Percentiles rank a stretch among this genome's conserved stretches.
Conservation (phyloP, 352 stramenopile genomes). For the Phytophthora rubi region DNA sequence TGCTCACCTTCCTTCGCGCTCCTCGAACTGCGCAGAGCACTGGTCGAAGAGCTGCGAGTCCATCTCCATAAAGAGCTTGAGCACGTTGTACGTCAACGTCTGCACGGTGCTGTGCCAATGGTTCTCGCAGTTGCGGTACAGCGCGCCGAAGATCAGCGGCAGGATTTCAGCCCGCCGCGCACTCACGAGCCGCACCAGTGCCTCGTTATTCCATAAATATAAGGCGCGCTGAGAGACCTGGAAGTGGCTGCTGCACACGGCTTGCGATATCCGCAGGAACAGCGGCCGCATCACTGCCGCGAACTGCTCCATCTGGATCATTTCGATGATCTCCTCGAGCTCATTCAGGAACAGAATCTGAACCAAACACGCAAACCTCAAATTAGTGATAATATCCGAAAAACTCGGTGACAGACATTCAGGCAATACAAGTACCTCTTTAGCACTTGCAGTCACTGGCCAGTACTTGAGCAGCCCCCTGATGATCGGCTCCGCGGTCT, state of each 20-base stretch:
- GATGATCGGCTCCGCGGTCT: conserved; percentile 95
- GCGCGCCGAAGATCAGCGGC: conserved; percentile 94
- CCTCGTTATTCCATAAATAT: conserved; percentile 99
- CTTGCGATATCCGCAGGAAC: conserved; percentile 82
- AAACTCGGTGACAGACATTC: not conserved
- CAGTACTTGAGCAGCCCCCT: conserved; percentile 95
- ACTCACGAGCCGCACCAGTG: conserved; percentile 96
- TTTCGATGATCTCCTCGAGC: conserved; percentile 98
- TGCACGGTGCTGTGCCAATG: conserved; percentile 97
- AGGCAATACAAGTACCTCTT: conserved; percentile 63
- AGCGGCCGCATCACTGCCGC: conserved; percentile 72
- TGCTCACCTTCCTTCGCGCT: conserved; percentile 59
- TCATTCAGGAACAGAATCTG: conserved; percentile 97
- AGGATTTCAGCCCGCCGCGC: conserved; percentile 93
- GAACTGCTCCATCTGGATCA: conserved; percentile 90
- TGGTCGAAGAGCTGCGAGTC: conserved; percentile 90
- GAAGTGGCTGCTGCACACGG: conserved; percentile 95
- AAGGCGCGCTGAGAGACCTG: conserved; percentile 96
- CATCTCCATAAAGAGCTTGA: conserved; percentile 87
- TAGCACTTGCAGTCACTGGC: conserved; percentile 92
- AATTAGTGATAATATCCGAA: conserved; percentile 8
- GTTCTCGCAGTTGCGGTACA: conserved; percentile 89
- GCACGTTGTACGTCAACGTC: conserved; percentile 85
- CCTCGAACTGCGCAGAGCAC: conserved; percentile 65
- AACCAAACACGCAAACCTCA: conserved; percentile 78